Evolutionary conservation across 2,329 filamentous ascomycete species (phyloP).

Genomic region (Diatrype stigma): DNA sequence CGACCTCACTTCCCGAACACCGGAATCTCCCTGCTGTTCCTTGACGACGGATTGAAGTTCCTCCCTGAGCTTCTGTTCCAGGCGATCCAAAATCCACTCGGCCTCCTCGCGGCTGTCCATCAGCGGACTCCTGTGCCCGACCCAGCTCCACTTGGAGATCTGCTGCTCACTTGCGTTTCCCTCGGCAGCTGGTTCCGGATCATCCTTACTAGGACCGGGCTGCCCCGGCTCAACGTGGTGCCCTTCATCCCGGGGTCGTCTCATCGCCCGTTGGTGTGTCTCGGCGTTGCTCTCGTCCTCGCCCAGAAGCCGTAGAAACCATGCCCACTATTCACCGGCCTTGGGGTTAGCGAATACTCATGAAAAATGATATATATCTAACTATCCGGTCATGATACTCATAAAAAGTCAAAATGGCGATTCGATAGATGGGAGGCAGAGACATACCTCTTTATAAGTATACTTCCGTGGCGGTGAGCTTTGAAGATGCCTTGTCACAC

Average conservation of each 20-base stretch:
- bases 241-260: slow-evolving; percentile 5
- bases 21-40: slow-evolving; percentile 9
- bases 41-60: slow-evolving; percentile 35
- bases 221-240: slow-evolving; percentile 12
- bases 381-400: too few relatives aligned
- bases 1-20: slow-evolving; percentile 10
- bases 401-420: too few relatives aligned
- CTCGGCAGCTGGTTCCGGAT: background rate
- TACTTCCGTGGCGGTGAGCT: slow-evolving; percentile 60
- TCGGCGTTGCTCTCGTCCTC: slow-evolving; percentile 53
- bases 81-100: slow-evolving; percentile 67
- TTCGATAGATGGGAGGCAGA: too few relatives aligned
- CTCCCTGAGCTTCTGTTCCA: slow-evolving; percentile 53
- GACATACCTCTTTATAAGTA: slow-evolving; percentile 45
- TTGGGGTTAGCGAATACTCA: slow-evolving; percentile 1
- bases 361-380: too few relatives aligned
- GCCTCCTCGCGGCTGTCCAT: slow-evolving; percentile 66
- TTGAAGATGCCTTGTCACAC: slow-evolving; percentile 60
- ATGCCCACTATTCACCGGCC: slow-evolving; percentile 77
- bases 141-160: slow-evolving; percentile 63
- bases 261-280: slow-evolving; percentile 40
- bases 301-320: slow-evolving; percentile 75
- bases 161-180: slow-evolving; percentile 10
- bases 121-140: slow-evolving; percentile 64
- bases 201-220: slow-evolving; percentile 1